A percentile compares a stretch with the other conserved stretches of the same genome.
These are phyloP conservation scores for Smithsoniella earleae DNA, from an alignment of 163 green algal species.

Conservation along the genomic window DNA sequence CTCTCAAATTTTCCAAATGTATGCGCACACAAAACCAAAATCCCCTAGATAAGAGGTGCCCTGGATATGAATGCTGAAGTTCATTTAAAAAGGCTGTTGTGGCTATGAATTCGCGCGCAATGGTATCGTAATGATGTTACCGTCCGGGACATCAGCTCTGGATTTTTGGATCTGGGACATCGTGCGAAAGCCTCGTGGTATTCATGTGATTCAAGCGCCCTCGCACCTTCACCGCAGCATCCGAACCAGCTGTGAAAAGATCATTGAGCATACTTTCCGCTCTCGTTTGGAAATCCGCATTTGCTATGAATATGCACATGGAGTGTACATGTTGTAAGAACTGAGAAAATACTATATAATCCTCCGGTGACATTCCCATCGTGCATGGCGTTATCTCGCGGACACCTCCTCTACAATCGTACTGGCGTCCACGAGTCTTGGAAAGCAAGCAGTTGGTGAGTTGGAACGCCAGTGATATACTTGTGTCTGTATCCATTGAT, in stretches of 20 bases:
- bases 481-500: slow-evolving; percentile 5
- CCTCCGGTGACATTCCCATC: not conserved
- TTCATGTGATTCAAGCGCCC: not conserved
- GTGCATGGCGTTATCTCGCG: not conserved
- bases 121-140: too few species aligned
- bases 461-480: slow-evolving; percentile 14
- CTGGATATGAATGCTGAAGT: not conserved
- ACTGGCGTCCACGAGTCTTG: not conserved
- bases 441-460: slow-evolving; percentile 4
- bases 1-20: too few species aligned
- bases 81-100: not conserved
- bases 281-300: slow-evolving; percentile 12
- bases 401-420: not conserved
- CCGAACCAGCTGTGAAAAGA: not conserved
- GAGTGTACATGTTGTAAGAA: slow-evolving; percentile 24
- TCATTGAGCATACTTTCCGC: slow-evolving; percentile 21
- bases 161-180: too few species aligned
- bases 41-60: too few species aligned
- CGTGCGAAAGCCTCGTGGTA: not conserved
- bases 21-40: too few species aligned
- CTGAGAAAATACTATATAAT: slow-evolving; percentile 21
- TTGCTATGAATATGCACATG: slow-evolving; percentile 23
- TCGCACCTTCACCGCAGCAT: not conserved
- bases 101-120: too few species aligned
- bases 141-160: too few species aligned